Conservation (phyloP, 352 stramenopile genomes). For the Globisporangium parvum region DNA sequence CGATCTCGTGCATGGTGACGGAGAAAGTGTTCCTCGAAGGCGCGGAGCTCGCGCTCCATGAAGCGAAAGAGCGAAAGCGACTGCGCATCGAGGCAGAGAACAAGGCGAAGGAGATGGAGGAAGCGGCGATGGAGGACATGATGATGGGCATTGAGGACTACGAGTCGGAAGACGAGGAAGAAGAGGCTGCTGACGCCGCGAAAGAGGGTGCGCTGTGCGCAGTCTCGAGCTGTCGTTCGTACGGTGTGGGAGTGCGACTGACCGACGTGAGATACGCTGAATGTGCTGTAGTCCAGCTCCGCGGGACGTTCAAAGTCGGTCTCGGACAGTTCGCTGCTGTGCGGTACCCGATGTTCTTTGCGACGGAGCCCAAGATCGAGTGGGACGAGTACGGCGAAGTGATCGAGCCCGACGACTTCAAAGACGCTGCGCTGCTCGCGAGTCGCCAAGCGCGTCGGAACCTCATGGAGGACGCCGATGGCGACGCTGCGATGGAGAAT, state of each 20-base stretch:
- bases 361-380: constrained; percentile 79
- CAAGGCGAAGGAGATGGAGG: constrained; percentile 86
- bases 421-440: constrained; percentile 57
- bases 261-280: not conserved
- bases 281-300: constrained; percentile 50
- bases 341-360: constrained; percentile 87
- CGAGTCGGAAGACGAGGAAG: constrained; percentile 79
- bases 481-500: constrained; percentile 68
- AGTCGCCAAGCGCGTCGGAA: constrained; percentile 63
- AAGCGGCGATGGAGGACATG: constrained; percentile 89
- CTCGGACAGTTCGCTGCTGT: constrained; percentile 80
- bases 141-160: constrained; percentile 90
- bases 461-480: constrained; percentile 49
- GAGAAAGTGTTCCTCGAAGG: constrained; percentile 76
- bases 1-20: constrained; percentile 53
- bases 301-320: constrained; percentile 82
- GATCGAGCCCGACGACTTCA: constrained; percentile 80
- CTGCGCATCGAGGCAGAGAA: constrained; percentile 80
- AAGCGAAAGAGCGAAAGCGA: constrained; percentile 82
- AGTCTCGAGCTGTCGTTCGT: not conserved
- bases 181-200: constrained; percentile 33
- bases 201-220: constrained; percentile 39
- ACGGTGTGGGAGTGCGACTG: not conserved
- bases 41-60: constrained; percentile 76
- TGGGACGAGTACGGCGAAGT: constrained; percentile 89